Conservation (phyloP, 2,329 filamentous ascomycete genomes). For the Botrytis cinerea region DNA sequence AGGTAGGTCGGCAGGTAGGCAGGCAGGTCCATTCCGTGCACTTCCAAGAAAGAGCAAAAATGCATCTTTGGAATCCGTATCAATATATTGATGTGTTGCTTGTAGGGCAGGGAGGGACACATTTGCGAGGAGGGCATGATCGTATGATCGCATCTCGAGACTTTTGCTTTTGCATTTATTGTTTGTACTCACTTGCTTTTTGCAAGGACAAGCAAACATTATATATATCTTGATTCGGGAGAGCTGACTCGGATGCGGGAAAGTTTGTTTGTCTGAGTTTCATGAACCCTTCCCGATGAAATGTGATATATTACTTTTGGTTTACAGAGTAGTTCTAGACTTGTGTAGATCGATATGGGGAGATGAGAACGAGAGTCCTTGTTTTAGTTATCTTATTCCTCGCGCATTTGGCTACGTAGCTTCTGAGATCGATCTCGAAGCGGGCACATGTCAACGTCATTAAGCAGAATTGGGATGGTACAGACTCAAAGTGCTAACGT, state of each 20-base stretch:
- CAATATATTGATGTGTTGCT: conserved; percentile 15
- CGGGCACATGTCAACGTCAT: background rate
- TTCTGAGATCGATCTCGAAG: background rate
- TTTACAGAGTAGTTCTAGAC: background rate
- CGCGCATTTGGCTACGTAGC: background rate
- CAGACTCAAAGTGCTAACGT: conserved; percentile 12
- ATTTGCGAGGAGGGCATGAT: background rate
- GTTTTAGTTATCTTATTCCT: background rate
- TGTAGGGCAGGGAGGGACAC: background rate
- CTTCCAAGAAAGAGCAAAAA: background rate
- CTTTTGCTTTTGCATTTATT: conserved; percentile 10
- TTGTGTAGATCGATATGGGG: conserved; percentile 2
- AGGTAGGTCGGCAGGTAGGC: background rate
- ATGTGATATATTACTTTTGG: conserved; percentile 18
- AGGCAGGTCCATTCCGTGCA: background rate
- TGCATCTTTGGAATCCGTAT: background rate
- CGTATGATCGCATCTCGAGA: background rate
- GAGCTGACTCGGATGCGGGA: conserved; percentile 13
- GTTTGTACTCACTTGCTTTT: conserved; percentile 15
- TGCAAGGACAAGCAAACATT: conserved; percentile 13
- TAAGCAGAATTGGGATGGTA: background rate
- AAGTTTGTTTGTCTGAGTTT: conserved; percentile 20
- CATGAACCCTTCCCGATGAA: conserved; percentile 5
- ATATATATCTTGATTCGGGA: conserved; percentile 2
- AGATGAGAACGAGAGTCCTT: background rate